Percentiles rank a stretch among this genome's conserved stretches.
Conservation (phyloP, 768 basidiomycete species). For the Lyophyllum decastes region DNA sequence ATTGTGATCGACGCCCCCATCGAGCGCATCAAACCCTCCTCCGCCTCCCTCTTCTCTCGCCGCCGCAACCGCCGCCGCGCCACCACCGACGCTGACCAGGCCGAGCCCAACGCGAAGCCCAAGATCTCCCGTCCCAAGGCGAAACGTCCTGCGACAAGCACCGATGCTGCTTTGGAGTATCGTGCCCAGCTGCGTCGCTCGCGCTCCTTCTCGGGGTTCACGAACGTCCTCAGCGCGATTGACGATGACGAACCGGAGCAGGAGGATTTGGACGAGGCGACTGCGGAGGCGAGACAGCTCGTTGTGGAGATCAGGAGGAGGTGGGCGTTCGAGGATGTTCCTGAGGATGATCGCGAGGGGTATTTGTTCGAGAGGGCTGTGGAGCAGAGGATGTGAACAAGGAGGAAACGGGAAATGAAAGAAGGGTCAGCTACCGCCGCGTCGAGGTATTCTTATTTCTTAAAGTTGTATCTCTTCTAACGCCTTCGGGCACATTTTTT, state of each 20-base stretch:
- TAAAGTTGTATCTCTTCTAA: not conserved
- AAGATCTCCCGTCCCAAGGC: not conserved
- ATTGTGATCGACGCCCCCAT: too few relatives aligned
- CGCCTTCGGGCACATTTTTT: not conserved
- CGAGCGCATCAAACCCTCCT: conserved; percentile 12
- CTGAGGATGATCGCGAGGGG: not conserved
- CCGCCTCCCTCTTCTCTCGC: conserved; percentile 10
- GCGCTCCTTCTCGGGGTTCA: conserved; percentile 18
- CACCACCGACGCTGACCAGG: not conserved
- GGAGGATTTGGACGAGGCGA: conserved; percentile 15
- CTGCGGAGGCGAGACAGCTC: conserved; percentile 15
- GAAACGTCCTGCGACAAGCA: conserved; percentile 1
- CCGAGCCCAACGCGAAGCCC: not conserved
- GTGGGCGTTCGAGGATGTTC: conserved; percentile 11
- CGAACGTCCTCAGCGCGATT: conserved; percentile 10
- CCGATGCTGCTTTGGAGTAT: not conserved
- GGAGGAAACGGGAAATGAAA: conserved; percentile 6
- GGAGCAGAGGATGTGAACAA: too few relatives aligned
- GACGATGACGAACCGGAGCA: conserved; percentile 5
- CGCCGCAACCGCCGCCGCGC: conserved; percentile 5
- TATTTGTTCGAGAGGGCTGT: conserved; percentile 11
- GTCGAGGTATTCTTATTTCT: conserved; percentile 1
- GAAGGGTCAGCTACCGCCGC: not conserved
- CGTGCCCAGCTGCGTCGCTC: conserved; percentile 13
- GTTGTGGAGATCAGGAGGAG: conserved; percentile 7